phyloP scores from a whole-genome alignment of 257 asterid species.

The Solanum chaucha region DNA sequence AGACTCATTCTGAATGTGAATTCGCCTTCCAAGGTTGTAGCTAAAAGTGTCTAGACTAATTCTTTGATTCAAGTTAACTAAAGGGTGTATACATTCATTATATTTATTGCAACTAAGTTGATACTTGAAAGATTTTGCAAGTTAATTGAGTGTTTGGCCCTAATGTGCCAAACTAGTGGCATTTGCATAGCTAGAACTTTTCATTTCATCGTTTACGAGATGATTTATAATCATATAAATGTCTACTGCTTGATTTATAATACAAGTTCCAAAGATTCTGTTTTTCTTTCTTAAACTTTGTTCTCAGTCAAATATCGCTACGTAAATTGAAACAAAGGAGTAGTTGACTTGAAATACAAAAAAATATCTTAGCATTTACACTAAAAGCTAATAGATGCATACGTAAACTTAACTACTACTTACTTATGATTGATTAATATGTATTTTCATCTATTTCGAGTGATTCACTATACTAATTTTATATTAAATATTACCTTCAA shows the following conservation, averaged over 20 bases:
- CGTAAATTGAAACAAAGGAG: neutral
- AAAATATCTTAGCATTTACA: neutral
- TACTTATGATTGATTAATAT: too few species aligned
- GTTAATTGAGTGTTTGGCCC: neutral
- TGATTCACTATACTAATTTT: neutral
- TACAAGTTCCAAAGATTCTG: accelerated
- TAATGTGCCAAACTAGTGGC: neutral
- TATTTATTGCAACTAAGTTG: neutral
- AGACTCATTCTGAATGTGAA: neutral
- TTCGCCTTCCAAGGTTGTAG: neutral
- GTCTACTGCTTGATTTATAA: accelerated
- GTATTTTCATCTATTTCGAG: neutral
- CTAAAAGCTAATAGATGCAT: neutral
- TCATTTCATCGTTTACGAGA: accelerated
- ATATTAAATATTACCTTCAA: too few species aligned
- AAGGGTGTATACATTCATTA: neutral
- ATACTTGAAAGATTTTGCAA: neutral
- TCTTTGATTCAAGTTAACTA: neutral
- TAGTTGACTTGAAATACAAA: neutral
- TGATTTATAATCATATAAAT: neutral
- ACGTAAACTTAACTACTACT: neutral
- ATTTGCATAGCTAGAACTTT: neutral
- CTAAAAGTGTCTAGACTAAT: neutral
- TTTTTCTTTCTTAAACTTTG: neutral
- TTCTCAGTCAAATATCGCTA: neutral